A percentile compares a stretch with the other conserved stretches of the same genome.
Conservation (phyloP, 352 stramenopile genomes). For the Peronosclerospora sorghi region DNA sequence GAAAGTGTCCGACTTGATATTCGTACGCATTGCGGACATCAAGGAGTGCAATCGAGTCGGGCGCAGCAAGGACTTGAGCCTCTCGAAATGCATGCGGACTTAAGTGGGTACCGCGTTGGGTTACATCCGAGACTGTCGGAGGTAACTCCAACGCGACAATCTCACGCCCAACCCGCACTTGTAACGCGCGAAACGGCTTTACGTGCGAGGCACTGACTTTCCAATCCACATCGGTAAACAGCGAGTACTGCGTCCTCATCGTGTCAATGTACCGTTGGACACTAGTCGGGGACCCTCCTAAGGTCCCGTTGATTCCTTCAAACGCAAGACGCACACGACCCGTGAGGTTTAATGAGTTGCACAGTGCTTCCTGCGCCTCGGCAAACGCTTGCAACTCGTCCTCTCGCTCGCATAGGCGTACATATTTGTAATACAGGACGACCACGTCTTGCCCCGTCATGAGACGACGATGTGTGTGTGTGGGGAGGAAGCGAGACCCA, state of each 20-base stretch:
- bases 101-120: constrained; percentile 39
- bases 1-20: constrained; percentile 69
- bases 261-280: constrained; percentile 54
- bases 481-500: too few species aligned
- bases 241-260: constrained; percentile 28
- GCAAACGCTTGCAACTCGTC: constrained; percentile 29
- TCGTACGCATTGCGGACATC: constrained; percentile 80
- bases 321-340: constrained; percentile 65
- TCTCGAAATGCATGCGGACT: constrained; percentile 53
- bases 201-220: constrained; percentile 53
- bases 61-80: constrained; percentile 14
- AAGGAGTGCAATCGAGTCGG: constrained; percentile 37
- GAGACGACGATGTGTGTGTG: too few species aligned
- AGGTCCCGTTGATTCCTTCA: constrained; percentile 84
- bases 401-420: constrained; percentile 35
- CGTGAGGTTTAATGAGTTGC: constrained; percentile 35
- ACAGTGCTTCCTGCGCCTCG: constrained; percentile 35
- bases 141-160: constrained; percentile 72
- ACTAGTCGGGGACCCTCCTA: constrained; percentile 28
- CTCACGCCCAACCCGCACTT: constrained; percentile 54
- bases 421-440: constrained; percentile 83
- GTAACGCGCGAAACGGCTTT: constrained; percentile 50
- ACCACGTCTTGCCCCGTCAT: constrained; percentile 28
- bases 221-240: constrained; percentile 58
- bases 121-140: constrained; percentile 34